Evolutionary conservation across 1,139 yeast species (phyloP).

Genomic region (Pneumocystis murina): DNA sequence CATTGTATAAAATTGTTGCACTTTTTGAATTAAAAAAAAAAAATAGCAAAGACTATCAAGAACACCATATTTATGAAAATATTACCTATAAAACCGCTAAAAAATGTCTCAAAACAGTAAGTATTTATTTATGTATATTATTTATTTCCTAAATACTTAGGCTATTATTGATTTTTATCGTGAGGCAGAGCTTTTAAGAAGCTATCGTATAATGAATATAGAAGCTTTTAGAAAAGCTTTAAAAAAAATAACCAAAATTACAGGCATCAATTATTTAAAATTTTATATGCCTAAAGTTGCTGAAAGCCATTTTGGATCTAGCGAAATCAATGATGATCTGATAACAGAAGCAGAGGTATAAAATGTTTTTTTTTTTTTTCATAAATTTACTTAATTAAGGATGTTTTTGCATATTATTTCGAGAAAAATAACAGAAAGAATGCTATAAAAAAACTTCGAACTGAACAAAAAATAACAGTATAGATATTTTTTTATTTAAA

Average conservation of each 20-base stretch:
- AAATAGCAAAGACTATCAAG: neutral
- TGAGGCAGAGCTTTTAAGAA: neutral
- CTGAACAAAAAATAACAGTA: neutral
- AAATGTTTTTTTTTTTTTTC: neutral
- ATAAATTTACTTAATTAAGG: slow-evolving; percentile 18
- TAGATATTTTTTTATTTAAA: neutral
- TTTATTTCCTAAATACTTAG: neutral
- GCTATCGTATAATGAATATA: slow-evolving; percentile 40
- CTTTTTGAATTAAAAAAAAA: slow-evolving; percentile 3
- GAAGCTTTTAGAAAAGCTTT: slow-evolving; percentile 81
- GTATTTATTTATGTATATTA: neutral
- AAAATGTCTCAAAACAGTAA: neutral
- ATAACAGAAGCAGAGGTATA: slow-evolving; percentile 39
- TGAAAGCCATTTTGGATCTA: slow-evolving; percentile 42
- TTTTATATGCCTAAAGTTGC: slow-evolving; percentile 47
- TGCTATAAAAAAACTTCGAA: slow-evolving; percentile 1
- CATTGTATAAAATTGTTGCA: slow-evolving; percentile 2
- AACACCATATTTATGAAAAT: slow-evolving; percentile 45
- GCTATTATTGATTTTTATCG: neutral
- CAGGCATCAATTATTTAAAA: slow-evolving; percentile 35
- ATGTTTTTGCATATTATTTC: slow-evolving; percentile 48
- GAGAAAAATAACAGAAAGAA: slow-evolving; percentile 25
- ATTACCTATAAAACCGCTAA: neutral
- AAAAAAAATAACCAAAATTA: slow-evolving; percentile 75
- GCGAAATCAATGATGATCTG: slow-evolving; percentile 52